Conservation (phyloP, 345 rosid genomes). For the Eucalyptus curtisii region DNA sequence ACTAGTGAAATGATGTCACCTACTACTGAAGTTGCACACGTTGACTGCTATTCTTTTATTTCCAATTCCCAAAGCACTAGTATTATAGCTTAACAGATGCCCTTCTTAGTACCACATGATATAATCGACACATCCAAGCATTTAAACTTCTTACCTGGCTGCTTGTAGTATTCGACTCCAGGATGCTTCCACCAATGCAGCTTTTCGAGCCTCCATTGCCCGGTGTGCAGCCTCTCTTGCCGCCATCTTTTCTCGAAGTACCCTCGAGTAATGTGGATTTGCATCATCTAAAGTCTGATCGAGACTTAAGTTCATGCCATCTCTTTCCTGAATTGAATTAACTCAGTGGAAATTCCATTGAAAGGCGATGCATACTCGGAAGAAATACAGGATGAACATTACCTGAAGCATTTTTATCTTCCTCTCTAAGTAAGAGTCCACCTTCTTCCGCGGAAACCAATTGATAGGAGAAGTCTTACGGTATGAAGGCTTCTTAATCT, state of each 20-base stretch:
- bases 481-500: constrained; percentile 72
- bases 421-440: constrained; percentile 70
- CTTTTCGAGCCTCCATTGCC: constrained; percentile 88
- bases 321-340: constrained; percentile 47
- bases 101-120: neutral
- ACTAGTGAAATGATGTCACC: neutral
- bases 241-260: constrained; percentile 84
- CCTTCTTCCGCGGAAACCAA: constrained; percentile 81
- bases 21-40: neutral
- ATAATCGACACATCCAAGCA: neutral
- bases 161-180: constrained; percentile 88
- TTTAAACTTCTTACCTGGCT: constrained; percentile 45
- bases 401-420: constrained; percentile 95
- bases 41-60: neutral
- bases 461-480: constrained; percentile 73
- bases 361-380: neutral
- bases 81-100: neutral
- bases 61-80: neutral
- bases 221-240: constrained; percentile 75
- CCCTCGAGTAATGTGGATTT: constrained; percentile 85
- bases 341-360: neutral
- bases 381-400: neutral
- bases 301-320: constrained; percentile 83
- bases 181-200: constrained; percentile 89
- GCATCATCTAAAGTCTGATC: constrained; percentile 85